Base-by-base conservation (phyloP, 257 asterid genomes). In the Nicotiana sylvestris region DNA sequence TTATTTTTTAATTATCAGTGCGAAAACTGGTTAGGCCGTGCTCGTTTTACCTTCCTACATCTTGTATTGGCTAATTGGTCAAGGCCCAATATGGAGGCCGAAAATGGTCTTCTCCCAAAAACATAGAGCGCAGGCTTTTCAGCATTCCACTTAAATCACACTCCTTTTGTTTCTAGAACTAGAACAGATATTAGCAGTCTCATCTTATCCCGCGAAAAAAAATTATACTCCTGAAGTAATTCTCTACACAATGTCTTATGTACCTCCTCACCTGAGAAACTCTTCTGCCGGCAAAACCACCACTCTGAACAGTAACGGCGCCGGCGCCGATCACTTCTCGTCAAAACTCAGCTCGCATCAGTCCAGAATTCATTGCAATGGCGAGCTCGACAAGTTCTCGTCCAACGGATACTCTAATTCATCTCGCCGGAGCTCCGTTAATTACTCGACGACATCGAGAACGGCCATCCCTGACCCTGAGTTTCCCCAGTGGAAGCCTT, bases 181-280 rank as follows among this genome's bases (percentile, higher is more conserved):
- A 6, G 49, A 43, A 9, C 37, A n/a, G 49, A 11, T 51, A 78
- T 5, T 35, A 51, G 46, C 32, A 61, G 9, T 77, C 74, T 81
- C 82, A 66, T 86, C 88, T 82, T 82, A 81, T 86, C 91, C 83
- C 81, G 90, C 84, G 66, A 65, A 37, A 61, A 21, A 83, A 5
- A 27, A 43, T 13, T 55, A 76, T 39, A 56, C 83, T 58, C 25
- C 5, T 3, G 17, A 27, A 29, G 51, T 51, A 51, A 27, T 51
- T 27, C 80, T 35, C 80, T 29, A 51, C 80, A 87, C 94, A 85
- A 94, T 94, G 98, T 92, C 98, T 88, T 94, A 94, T 84, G 96
- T 94, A 16, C 98, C 98, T 82, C 98, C 98, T 66, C 98, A 94
- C 89, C 94, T 94, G 81, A 88, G 98, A 83, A 90, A 88, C 66